Base-by-base conservation (phyloP, 257 asterid genomes). In the Cynanchum wilfordii region DNA sequence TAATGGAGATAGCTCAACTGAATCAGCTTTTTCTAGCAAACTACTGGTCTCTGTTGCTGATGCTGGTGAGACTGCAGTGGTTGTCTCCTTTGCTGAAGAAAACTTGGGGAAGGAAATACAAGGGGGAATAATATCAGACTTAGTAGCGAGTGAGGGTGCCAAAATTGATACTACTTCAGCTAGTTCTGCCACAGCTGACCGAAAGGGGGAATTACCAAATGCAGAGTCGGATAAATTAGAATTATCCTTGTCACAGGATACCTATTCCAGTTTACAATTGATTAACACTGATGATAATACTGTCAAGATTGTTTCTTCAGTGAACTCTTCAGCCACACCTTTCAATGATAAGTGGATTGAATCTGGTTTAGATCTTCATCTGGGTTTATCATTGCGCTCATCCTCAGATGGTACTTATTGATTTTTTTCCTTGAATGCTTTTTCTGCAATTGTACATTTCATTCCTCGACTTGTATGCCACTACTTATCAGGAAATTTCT, bases 51-150 rank as follows among this genome's bases (percentile, higher is more conserved):
- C 96, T 84, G 81, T 89, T 80, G 97, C 96, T 75, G 98, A 85
- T 83, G 96, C 79, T 75, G 94, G 96, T 71, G 97, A 93, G 89
- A 89, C 98, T 12, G 96, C 95, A 80, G 79, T 91, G 29, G 90
- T 87, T 70, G 76, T 88, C 80, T 93, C 96, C 67, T 71, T 86
- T 76, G 79, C 87, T 82, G 90, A 87, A 47, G 87, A 81, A 76
- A 75, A 86, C 70, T 81, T 77, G 74, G 80, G 78, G 80, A 81
- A 59, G 80, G 80, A 73, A 81, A 86, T 84, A 77, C 75, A 84
- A 44, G 76, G 74, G 29, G 85, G 76, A 68, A n/a, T 73, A 22
- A 59, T 45, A 36, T 77, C 82, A 45, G 67, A 72, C 71, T 55
- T 79, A 79, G 75, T 77, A 22, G 70, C 70, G 70, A 57, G 75